Conservation (phyloP, 1,139 yeast species). For the Williopsis jadinii region DNA sequence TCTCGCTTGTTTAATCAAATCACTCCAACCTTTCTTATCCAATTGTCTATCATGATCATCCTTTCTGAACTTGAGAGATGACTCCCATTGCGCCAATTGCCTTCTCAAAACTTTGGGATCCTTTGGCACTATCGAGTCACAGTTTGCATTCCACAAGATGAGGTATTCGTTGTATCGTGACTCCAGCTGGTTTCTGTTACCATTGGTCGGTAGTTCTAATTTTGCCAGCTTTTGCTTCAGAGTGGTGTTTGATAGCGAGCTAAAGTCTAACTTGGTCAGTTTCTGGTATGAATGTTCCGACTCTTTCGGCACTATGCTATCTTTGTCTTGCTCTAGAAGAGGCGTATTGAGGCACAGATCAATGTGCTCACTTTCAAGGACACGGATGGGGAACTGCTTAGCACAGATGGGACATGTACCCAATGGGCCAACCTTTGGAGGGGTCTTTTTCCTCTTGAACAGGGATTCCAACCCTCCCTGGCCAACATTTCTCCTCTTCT, state of each 20-base stretch:
- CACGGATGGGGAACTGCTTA: constrained; percentile 45
- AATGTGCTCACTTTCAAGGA: constrained; percentile 61
- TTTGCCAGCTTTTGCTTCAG: constrained; percentile 53
- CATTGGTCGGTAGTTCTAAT: constrained; percentile 51
- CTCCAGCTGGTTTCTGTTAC: constrained; percentile 59
- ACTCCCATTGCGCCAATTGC: constrained; percentile 67
- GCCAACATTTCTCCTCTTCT: constrained; percentile 10
- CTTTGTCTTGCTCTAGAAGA: constrained; percentile 9
- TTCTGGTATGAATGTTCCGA: constrained; percentile 13
- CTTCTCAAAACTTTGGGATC: constrained; percentile 46
- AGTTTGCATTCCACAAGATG: constrained; percentile 74
- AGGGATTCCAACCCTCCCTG: constrained; percentile 8
- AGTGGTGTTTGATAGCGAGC: constrained; percentile 52
- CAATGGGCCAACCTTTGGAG: constrained; percentile 9
- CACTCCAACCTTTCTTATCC: constrained; percentile 40
- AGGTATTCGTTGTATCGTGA: constrained; percentile 73
- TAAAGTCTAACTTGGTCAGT: constrained; percentile 57
- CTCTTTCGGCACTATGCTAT: constrained; percentile 1
- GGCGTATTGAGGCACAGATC: constrained; percentile 50
- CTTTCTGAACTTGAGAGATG: constrained; percentile 22
- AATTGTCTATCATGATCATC: constrained; percentile 24
- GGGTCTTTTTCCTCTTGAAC: constrained; percentile 9
- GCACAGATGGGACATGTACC: constrained; percentile 72
- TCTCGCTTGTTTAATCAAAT: constrained; percentile 8
- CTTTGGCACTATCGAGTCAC: constrained; percentile 68